Evolutionary conservation across 1,284 basidiomycete species (phyloP), one percentile per base, ranked within the genome.

Genomic region (Cystobasidiaceae sp.): DNA sequence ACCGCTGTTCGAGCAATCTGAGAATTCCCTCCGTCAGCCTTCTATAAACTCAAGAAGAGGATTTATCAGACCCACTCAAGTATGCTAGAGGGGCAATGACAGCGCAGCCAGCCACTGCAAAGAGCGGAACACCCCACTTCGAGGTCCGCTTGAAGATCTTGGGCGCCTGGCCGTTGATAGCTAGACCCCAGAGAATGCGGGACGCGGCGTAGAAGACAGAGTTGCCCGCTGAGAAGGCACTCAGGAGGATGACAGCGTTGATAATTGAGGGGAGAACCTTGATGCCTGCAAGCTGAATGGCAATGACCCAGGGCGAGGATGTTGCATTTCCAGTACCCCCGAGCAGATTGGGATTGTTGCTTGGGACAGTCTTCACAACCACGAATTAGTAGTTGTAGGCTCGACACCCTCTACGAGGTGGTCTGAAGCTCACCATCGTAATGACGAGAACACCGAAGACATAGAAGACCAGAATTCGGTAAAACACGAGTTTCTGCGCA

Each of bases 381-480:
- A 39, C 11, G n/a, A 39, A 39, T 39, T 39, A 39, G 37, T 39
- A n/a, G 37, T 39, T n/a, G n/a, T n/a, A n/a, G n/a, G 37, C 11
- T 11, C 37, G 37, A n/a, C 37, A 39, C 11, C 37, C 11, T 39
- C 11, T 11, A 39, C n/a, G 37, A 39, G 11, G 37, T 39, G 37
- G n/a, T n/a, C 11, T 11, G 37, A 39, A 39, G 37, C 37, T n/a
- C n/a, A 39, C 37, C 37, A 57, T 32, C 8, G 32, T 33, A 17
- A 50, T 63, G 19, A 63, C 21, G 13, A 50, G n/a, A 52, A n/a
- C 34, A 27, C 54, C 54, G 17, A 73, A 78, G 70, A 89, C 84
- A 78, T 91, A 92, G 74, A 93, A 81, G 67, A 82, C 70, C 34
- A 80, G 80, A 70, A 93, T 89, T 72, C 87, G 85, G 70, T 85